Conservation (phyloP, 176 grass and related monocot genomes). For the Avena sativa region DNA sequence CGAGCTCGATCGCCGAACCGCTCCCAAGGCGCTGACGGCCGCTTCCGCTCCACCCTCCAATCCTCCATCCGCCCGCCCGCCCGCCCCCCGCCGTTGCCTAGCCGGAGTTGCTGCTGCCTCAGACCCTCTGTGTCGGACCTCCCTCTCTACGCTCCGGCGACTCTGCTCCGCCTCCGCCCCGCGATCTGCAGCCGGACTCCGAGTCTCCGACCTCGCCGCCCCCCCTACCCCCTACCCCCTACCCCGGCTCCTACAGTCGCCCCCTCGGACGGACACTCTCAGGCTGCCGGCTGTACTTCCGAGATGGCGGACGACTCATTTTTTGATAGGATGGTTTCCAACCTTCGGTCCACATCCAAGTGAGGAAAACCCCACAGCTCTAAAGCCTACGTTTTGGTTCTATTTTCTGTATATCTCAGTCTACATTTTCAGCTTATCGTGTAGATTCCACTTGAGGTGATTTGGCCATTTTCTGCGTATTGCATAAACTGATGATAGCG, state of each 20-base stretch:
- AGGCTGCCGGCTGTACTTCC: neutral
- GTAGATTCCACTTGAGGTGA: neutral
- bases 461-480: neutral
- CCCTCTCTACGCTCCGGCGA: neutral
- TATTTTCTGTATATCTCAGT: neutral
- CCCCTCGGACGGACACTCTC: no score
- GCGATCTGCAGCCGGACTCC: neutral
- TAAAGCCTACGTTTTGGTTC: neutral
- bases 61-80: no score
- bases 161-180: neutral
- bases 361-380: constrained; percentile 14
- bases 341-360: constrained; percentile 74
- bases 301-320: constrained; percentile 61
- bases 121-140: neutral
- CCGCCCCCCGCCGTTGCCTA: no score
- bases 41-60: neutral
- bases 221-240: no score
- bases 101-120: no score
- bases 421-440: constrained; percentile 2
- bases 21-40: neutral
- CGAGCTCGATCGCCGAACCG: neutral
- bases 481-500: neutral
- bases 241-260: no score
- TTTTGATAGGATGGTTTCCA: constrained; percentile 79
- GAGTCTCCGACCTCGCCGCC: neutral